Conservation (phyloP, 2,329 filamentous ascomycete genomes). For the Fusarium beomiforme region DNA sequence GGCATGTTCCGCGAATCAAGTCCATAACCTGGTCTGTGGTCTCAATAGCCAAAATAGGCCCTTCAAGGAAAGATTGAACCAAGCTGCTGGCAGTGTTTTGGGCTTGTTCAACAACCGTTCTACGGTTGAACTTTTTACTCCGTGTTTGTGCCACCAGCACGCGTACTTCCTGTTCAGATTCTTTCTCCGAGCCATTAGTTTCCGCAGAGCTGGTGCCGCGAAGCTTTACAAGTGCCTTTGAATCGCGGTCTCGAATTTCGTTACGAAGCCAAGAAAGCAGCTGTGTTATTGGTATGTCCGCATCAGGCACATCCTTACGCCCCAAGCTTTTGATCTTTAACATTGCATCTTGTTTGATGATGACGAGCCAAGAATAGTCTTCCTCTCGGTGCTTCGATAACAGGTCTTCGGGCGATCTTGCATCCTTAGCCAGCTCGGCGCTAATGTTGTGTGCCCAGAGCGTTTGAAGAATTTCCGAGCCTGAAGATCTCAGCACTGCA, state of each 20-base stretch:
- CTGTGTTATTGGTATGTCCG: constrained; percentile 77
- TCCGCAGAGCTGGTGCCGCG: constrained; percentile 47
- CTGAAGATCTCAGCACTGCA: constrained; percentile 76
- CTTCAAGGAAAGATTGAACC: constrained; percentile 76
- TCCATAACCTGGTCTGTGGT: constrained; percentile 86
- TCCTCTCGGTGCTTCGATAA: constrained; percentile 80
- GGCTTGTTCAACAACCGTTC: constrained; percentile 84
- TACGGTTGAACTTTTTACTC: constrained; percentile 91
- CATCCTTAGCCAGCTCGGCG: constrained; percentile 85
- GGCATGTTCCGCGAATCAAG: constrained; percentile 74
- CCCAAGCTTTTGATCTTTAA: constrained; percentile 84
- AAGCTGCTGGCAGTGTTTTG: constrained; percentile 68
- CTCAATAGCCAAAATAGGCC: constrained; percentile 88
- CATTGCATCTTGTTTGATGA: constrained; percentile 81
- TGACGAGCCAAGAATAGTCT: constrained; percentile 85
- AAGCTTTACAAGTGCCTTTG: constrained; percentile 63
- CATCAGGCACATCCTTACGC: constrained; percentile 78
- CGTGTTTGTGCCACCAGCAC: constrained; percentile 85
- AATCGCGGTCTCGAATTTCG: constrained; percentile 83
- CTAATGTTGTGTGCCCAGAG: constrained; percentile 88
- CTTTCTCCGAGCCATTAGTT: constrained; percentile 41
- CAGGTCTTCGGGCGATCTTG: constrained; percentile 82
- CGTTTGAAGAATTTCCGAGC: constrained; percentile 78
- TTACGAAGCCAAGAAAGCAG: constrained; percentile 82
- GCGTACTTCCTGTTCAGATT: constrained; percentile 76